Evolutionary conservation across 1,139 yeast species (phyloP), one percentile per base, ranked within the genome.

Genomic region (Yamadazyma dushanensis): DNA sequence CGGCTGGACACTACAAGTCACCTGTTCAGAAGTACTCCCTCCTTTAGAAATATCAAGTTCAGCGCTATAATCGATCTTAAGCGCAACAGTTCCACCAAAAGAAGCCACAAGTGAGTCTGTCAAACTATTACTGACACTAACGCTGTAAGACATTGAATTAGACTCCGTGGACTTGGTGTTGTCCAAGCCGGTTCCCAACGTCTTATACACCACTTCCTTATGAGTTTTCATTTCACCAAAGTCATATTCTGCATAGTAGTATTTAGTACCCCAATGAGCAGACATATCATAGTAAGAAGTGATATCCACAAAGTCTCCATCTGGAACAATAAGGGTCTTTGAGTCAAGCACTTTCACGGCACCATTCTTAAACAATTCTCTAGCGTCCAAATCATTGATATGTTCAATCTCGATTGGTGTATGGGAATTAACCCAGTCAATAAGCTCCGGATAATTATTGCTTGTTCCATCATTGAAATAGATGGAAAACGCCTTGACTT

Each of bases 291-390:
- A 31, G 46, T 43, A 34, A 30, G 43, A 36, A 13, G 39, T 21
- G 10, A 45, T 41, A 29, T 46, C 50, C 13, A 41, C 38, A 18
- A 26, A 36, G 23, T 40, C 44, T 13, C 47, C 48, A 14, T 50
- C 49, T 17, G 49, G 52, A 3, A 53, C 26, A 13, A 57, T 46
- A 2, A 56, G 33, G 8, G 58, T 47, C 5, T 46, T 44, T 5
- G 54, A 34, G 2, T 35, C 33, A 5, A 25, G 19, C 2, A 56
- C 36, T 18, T 35, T 39, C 2, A 48, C 48, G 3, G 44, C 42
- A 2, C 60, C 60, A 15, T 35, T 33, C 21, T 44, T 42, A 19
- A 47, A 31, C 5, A 56, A 35, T n/a, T 29, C 32, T 13, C 28
- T 31, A 3, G 56, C 40, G 3, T 35, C 43, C 3, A 56, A 16